Evolutionary conservation across 768 basidiomycete species (phyloP).

Genomic region (Termitomyces heimii): DNA sequence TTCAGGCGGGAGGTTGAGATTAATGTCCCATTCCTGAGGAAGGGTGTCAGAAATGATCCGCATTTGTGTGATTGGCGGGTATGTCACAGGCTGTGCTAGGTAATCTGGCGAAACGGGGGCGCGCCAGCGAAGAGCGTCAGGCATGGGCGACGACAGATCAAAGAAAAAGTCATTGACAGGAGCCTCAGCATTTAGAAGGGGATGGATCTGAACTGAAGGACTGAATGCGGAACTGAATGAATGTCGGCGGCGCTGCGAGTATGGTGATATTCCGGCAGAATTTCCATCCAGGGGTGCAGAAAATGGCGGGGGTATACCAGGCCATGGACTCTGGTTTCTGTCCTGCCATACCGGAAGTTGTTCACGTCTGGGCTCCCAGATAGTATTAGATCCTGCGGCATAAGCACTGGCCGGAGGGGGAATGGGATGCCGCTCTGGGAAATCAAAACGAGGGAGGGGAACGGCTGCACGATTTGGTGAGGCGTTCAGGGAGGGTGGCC

Average conservation of each 20-base stretch:
- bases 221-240: constrained; percentile 6
- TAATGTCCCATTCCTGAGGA: constrained; percentile 51
- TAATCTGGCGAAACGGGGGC: constrained; percentile 35
- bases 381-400: neutral
- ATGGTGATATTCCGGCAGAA: neutral
- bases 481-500: neutral
- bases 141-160: constrained; percentile 44
- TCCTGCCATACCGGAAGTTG: constrained; percentile 8
- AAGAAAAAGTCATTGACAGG: constrained; percentile 43
- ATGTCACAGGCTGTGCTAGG: constrained; percentile 46
- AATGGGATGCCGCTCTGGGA: neutral
- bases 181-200: constrained; percentile 47
- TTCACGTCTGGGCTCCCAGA: constrained; percentile 1
- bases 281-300: neutral
- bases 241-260: constrained; percentile 1
- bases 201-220: constrained; percentile 31
- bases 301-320: neutral
- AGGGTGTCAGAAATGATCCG: constrained; percentile 52
- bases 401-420: too few species aligned
- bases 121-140: constrained; percentile 34
- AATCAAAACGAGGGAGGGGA: neutral
- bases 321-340: neutral
- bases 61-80: constrained; percentile 47
- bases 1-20: constrained; percentile 43
- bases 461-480: neutral